phyloP scores from a whole-genome alignment of 495 filamentous ascomycete genomes.

The Penicillium desertorum region DNA sequence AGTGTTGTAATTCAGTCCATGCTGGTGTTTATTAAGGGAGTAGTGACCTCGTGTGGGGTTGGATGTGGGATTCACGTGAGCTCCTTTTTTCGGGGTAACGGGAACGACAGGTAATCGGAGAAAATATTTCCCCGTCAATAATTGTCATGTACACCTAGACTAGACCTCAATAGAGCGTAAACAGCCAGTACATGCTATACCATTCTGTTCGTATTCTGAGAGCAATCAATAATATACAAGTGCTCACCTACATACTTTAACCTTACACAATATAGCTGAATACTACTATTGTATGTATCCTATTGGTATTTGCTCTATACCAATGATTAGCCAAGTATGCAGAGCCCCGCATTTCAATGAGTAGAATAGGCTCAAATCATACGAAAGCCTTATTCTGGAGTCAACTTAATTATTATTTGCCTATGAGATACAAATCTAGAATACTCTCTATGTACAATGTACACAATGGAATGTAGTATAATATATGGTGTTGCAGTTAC shows the following conservation, averaged over 20 bases:
- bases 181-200: background rate
- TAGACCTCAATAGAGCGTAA: background rate
- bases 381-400: background rate
- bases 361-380: background rate
- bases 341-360: background rate
- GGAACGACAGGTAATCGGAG: no score
- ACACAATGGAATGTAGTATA: background rate
- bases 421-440: background rate
- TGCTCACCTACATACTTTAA: background rate
- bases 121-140: background rate
- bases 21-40: background rate
- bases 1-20: constrained; percentile 2
- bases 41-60: constrained; percentile 17
- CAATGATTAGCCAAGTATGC: background rate
- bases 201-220: background rate
- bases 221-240: background rate
- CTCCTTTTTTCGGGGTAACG: constrained; percentile 18
- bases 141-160: background rate
- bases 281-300: background rate
- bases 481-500: background rate
- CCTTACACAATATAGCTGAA: background rate
- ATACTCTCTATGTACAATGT: background rate
- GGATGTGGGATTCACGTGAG: constrained; percentile 25
- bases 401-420: background rate
- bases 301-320: background rate